Conservation (phyloP, 805 yeast genomes). For the Diddensiella transvaalensis region DNA sequence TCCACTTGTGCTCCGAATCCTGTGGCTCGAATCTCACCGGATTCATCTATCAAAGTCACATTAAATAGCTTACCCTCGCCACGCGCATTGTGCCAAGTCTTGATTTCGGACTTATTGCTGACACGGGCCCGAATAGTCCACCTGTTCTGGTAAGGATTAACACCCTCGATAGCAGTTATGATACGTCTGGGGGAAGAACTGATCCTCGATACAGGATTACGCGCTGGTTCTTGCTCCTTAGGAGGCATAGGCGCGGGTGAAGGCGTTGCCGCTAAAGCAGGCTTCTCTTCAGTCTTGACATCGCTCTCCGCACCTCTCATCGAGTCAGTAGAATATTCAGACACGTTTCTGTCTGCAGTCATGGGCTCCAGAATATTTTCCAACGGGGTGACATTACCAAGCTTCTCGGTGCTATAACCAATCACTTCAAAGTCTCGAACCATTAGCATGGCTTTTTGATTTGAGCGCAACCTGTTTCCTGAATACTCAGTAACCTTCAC, state of each 20-base stretch:
- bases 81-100: constrained; percentile 79
- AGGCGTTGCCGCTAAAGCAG: constrained; percentile 1
- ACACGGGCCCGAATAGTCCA: constrained; percentile 96
- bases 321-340: too few species aligned
- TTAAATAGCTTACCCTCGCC: constrained; percentile 91
- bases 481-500: constrained; percentile 7
- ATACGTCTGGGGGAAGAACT: constrained; percentile 30
- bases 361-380: too few species aligned
- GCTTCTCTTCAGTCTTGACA: neutral
- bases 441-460: neutral
- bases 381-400: too few species aligned
- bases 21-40: constrained; percentile 94
- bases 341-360: too few species aligned
- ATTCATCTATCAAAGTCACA: constrained; percentile 84
- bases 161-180: constrained; percentile 73
- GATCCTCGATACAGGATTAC: too few species aligned
- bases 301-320: neutral
- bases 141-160: constrained; percentile 84
- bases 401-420: constrained; percentile 1
- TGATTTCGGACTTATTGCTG: constrained; percentile 79
- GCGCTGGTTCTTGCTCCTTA: neutral
- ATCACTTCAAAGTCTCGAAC: neutral
- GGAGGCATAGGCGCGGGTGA: neutral
- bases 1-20: constrained; percentile 89
- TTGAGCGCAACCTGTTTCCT: neutral